Base-by-base conservation (phyloP, 768 basidiomycete species). In the Rhizopogon vulgaris region DNA sequence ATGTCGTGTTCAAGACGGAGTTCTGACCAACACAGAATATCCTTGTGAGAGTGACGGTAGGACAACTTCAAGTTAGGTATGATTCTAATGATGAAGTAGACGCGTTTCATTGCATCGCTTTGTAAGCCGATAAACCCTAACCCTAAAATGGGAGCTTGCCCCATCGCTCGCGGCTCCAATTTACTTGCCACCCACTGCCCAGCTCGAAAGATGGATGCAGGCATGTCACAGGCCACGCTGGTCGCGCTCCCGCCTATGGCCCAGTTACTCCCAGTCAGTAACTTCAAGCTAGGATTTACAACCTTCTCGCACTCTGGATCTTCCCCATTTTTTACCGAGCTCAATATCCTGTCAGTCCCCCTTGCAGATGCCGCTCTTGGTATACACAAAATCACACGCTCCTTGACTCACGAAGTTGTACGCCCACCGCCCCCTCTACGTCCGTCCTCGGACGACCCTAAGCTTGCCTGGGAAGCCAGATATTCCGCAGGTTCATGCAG, bases 401-500 rank as follows among this genome's bases (percentile, higher is more conserved):
- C 62, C 22, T 75, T 74, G 0, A 58, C 66, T 10, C 69, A 69
- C 41, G 11, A 52, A 11, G 53, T 71, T 42, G 69, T 69, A 46
- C 22, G 40, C n/a, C 55, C 69, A 3, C 64, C 70, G 1, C 22
- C 43, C 6, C 38, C 47, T 22, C 46, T 47, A 12, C 48, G 38
- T 28, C 32, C 52, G n/a, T 41, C 50, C 17, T 22, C 1, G 15
- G 73, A 18, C 4, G 52, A 51, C 40, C 52, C 51, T 22, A 25
- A 32, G 12, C 45, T 11, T 7, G 81, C 82, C 17, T 86, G 83
- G 83, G 81, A 85, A 60, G 82, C 83, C 0, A 67, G 74, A 18
- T 87, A 81, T 57, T 78, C 81, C 0, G 60, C 73, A 51, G 84
- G 83, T 0, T 83, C 80, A 62, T 77, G 83, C 56, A 84, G 81